phyloP scores from a whole-genome alignment of 2,329 filamentous ascomycete species.

The Ophiocordyceps camponoti-saundersi region DNA sequence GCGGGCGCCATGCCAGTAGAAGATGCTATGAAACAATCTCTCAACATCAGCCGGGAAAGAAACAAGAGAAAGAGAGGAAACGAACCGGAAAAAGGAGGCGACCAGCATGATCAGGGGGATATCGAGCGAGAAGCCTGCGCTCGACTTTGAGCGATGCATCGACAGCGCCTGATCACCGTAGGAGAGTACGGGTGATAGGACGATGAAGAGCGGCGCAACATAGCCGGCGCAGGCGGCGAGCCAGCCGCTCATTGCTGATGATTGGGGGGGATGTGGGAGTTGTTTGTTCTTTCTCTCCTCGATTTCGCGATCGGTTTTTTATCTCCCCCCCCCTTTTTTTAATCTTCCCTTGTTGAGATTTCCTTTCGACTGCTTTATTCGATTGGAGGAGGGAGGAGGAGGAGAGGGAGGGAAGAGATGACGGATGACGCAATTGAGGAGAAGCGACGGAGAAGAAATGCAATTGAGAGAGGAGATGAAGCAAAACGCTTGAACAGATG shows the following conservation, averaged over 20 bases:
- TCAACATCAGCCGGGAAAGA: conserved; percentile 5
- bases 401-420: too few species aligned
- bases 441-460: background rate
- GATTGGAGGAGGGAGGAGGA: background rate
- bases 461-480: too few species aligned
- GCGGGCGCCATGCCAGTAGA: conserved; percentile 51
- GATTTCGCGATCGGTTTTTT: too few species aligned
- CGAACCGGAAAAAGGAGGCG: conserved; percentile 46
- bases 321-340: too few species aligned
- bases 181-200: conserved; percentile 45
- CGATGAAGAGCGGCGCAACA: conserved; percentile 44
- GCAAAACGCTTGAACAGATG: too few species aligned
- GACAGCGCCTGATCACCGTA: conserved; percentile 49
- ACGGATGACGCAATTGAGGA: too few species aligned
- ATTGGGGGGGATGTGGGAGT: background rate
- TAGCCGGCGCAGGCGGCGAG: conserved; percentile 33
- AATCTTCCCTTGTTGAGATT: too few species aligned
- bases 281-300: too few species aligned
- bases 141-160: conserved; percentile 47
- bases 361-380: too few species aligned
- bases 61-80: conserved; percentile 34
- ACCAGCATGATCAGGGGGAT: conserved; percentile 59
- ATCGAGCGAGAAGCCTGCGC: conserved; percentile 52
- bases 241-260: conserved; percentile 11
- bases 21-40: conserved; percentile 35